phyloP scores from a whole-genome alignment of 2,329 filamentous ascomycete species.

The Podosphaera xanthii region DNA sequence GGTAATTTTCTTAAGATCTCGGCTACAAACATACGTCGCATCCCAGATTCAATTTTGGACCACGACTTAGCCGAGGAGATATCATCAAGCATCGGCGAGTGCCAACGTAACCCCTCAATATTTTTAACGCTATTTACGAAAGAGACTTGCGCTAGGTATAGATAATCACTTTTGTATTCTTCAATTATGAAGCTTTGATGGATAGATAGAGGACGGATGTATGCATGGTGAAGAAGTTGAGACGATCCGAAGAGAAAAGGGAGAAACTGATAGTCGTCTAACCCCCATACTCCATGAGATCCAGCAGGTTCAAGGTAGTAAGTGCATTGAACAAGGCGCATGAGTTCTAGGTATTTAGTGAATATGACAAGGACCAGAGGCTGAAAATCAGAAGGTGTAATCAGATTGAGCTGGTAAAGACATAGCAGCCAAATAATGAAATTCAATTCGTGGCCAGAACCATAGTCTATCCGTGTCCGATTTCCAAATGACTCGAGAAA shows the following conservation, averaged over 20 bases:
- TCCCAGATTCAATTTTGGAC: slow-evolving; percentile 80
- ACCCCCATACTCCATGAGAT: slow-evolving; percentile 90
- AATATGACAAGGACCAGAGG: slow-evolving; percentile 59
- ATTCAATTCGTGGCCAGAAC: slow-evolving; percentile 91
- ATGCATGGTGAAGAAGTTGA: slow-evolving; percentile 68
- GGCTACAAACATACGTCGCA: slow-evolving; percentile 89
- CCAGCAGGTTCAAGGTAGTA: slow-evolving; percentile 96
- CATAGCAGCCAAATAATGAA: slow-evolving; percentile 95
- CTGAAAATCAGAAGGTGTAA: slow-evolving; percentile 45
- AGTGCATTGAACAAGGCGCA: slow-evolving; percentile 70
- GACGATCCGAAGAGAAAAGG: slow-evolving; percentile 89
- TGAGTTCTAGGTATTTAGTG: slow-evolving; percentile 57
- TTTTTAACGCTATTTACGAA: slow-evolving; percentile 96
- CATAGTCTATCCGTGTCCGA: slow-evolving; percentile 74
- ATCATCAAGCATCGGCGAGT: slow-evolving; percentile 94
- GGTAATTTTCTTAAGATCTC: slow-evolving; percentile 86
- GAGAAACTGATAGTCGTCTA: slow-evolving; percentile 93
- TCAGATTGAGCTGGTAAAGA: slow-evolving; percentile 52
- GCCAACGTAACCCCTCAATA: slow-evolving; percentile 83
- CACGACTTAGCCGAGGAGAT: slow-evolving; percentile 79
- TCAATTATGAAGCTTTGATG: slow-evolving; percentile 77
- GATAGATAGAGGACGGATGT: slow-evolving; percentile 55
- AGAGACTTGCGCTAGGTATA: slow-evolving; percentile 79
- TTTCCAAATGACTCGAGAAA: slow-evolving; percentile 71
- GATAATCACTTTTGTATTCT: slow-evolving; percentile 59